A percentile compares a stretch with the other conserved stretches of the same genome.
phyloP scores from a whole-genome alignment of 345 rosid genomes.

The Passiflora organensis region DNA sequence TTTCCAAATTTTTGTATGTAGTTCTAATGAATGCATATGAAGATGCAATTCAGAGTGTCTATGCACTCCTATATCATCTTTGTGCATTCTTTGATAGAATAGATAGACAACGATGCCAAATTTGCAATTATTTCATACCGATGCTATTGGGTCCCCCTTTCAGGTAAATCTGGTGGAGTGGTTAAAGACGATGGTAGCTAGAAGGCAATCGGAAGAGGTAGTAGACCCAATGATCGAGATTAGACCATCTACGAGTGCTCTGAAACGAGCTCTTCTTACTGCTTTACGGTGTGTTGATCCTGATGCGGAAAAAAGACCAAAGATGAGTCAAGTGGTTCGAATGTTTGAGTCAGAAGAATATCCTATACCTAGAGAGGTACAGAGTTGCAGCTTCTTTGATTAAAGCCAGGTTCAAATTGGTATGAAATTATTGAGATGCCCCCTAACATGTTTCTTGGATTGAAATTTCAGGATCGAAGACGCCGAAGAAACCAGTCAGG shows the following conservation, averaged over 20 bases:
- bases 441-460: conserved; percentile 1
- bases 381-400: conserved; percentile 14
- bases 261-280: conserved; percentile 84
- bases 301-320: conserved; percentile 87
- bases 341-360: conserved; percentile 95
- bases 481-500: conserved; percentile 49
- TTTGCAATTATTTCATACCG: too few relatives aligned
- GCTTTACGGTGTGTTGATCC: conserved; percentile 97
- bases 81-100: not conserved
- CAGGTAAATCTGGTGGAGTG: conserved; percentile 96
- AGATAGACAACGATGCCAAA: too few relatives aligned
- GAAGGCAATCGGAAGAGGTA: conserved; percentile 73
- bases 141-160: conserved; percentile 13
- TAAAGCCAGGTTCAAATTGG: not conserved
- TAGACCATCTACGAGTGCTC: conserved; percentile 77
- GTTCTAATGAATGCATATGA: not conserved
- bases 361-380: conserved; percentile 83
- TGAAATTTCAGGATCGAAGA: conserved; percentile 62
- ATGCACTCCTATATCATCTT: not conserved
- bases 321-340: conserved; percentile 92
- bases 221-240: conserved; percentile 72
- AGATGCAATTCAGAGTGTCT: too few relatives aligned
- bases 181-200: conserved; percentile 90
- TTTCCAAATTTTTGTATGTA: not conserved
- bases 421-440: not conserved